These are phyloP conservation scores for Chrysoporthe puriensis DNA, from an alignment of 2,329 filamentous ascomycete species.

Conservation along the genomic window DNA sequence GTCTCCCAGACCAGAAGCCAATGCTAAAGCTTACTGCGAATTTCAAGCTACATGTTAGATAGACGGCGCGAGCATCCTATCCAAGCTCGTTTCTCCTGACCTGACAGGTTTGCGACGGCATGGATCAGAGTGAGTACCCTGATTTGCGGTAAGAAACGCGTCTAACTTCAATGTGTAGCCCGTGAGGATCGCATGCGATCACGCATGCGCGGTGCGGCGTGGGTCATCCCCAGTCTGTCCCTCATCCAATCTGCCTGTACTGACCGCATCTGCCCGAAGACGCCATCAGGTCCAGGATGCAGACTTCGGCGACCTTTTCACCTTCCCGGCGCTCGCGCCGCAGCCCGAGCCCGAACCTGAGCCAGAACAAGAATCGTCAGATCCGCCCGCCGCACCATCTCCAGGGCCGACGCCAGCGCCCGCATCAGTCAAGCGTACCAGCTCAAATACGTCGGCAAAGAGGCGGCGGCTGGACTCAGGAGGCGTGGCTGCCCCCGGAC, in stretches of 20 bases:
- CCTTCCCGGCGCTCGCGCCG: slow-evolving; percentile 34
- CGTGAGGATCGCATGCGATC: slow-evolving; percentile 66
- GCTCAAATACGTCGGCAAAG: slow-evolving; percentile 54
- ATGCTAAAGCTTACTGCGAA: neutral
- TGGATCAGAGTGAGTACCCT: slow-evolving; percentile 39
- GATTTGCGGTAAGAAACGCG: slow-evolving; percentile 8
- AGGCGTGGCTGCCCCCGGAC: slow-evolving; percentile 28
- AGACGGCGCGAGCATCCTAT: neutral
- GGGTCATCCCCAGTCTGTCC: slow-evolving; percentile 35
- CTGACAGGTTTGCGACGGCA: slow-evolving; percentile 30
- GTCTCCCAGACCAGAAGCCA: slow-evolving; percentile 5
- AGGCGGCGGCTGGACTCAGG: slow-evolving; percentile 42
- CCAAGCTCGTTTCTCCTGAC: neutral
- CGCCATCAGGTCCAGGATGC: slow-evolving; percentile 62
- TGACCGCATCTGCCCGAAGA: slow-evolving; percentile 38
- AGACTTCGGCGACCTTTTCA: slow-evolving; percentile 58
- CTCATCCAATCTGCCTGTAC: neutral
- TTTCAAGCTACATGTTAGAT: neutral
- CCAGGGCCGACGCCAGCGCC: slow-evolving; percentile 28
- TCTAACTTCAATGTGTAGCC: slow-evolving; percentile 40
- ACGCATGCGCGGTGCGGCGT: slow-evolving; percentile 68
- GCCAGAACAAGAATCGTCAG: slow-evolving; percentile 19
- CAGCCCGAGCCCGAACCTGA: slow-evolving; percentile 25
- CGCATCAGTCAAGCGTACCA: slow-evolving; percentile 41
- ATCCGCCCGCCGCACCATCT: slow-evolving; percentile 17